phyloP scores from a whole-genome alignment of 148 eudicot genomes.

The Tetragonia tetragonoides region DNA sequence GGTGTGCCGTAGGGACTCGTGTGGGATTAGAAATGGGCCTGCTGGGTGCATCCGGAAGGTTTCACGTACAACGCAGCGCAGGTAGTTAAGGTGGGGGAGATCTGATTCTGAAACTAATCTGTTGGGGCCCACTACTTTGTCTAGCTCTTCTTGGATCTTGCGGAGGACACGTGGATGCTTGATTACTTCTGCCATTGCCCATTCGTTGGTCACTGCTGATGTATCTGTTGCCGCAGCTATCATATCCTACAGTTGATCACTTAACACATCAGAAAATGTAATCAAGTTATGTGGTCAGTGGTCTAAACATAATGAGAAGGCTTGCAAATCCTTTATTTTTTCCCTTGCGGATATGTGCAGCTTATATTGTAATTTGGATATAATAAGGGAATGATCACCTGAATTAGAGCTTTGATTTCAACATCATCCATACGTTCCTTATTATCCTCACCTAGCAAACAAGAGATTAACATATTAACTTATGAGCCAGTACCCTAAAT shows the following conservation, averaged over 20 bases:
- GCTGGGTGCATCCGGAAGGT: constrained; percentile 96
- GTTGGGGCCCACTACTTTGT: constrained; percentile 56
- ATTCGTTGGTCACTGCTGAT: constrained; percentile 95
- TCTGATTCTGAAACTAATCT: constrained; percentile 82
- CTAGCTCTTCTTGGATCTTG: constrained; percentile 76
- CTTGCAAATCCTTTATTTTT: neutral
- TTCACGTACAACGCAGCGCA: constrained; percentile 88
- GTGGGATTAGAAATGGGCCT: constrained; percentile 92
- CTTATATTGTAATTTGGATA: neutral
- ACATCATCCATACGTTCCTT: constrained; percentile 73
- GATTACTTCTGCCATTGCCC: constrained; percentile 98
- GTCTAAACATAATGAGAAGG: too few species aligned
- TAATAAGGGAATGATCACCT: constrained; percentile 37
- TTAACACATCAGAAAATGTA: neutral
- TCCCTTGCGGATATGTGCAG: too few species aligned
- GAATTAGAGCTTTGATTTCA: constrained; percentile 89
- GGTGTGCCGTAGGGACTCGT: constrained; percentile 69
- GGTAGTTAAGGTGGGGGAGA: constrained; percentile 65
- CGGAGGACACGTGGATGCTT: constrained; percentile 73
- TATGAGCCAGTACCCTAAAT: too few species aligned
- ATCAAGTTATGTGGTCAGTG: too few species aligned
- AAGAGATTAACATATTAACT: too few species aligned
- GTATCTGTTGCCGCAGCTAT: constrained; percentile 99
- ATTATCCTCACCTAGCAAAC: constrained; percentile 80
- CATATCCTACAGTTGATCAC: constrained; percentile 58